phyloP scores from a whole-genome alignment of 352 stramenopile genomes.

The Phytophthora citrophthora region DNA sequence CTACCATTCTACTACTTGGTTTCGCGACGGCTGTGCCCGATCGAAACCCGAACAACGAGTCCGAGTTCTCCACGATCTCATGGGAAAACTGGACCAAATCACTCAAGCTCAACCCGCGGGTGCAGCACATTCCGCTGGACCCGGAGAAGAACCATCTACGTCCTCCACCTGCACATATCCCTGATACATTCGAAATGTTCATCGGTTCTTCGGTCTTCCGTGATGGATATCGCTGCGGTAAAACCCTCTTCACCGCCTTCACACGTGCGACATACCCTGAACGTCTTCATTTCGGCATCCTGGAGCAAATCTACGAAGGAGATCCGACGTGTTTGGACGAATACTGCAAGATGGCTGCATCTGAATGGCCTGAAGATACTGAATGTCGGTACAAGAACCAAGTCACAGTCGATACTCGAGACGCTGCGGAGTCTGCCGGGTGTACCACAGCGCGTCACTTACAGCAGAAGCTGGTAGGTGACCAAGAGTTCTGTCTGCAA shows the following conservation, averaged over 20 bases:
- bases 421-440: slow-evolving; percentile 70
- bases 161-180: slow-evolving; percentile 60
- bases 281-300: slow-evolving; percentile 74
- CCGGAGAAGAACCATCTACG: slow-evolving; percentile 39
- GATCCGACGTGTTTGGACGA: slow-evolving; percentile 73
- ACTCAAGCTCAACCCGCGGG: slow-evolving; percentile 57
- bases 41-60: slow-evolving; percentile 2
- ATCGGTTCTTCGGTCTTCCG: slow-evolving; percentile 81
- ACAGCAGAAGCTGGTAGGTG: slow-evolving; percentile 70
- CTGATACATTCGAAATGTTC: slow-evolving; percentile 58
- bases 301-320: slow-evolving; percentile 79
- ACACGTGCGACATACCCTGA: slow-evolving; percentile 66
- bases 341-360: slow-evolving; percentile 75
- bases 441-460: slow-evolving; percentile 74
- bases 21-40: slow-evolving; percentile 1
- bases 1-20: neutral
- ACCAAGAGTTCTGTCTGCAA: slow-evolving; percentile 84
- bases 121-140: slow-evolving; percentile 72
- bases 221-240: slow-evolving; percentile 77
- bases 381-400: slow-evolving; percentile 68
- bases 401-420: slow-evolving; percentile 66
- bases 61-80: slow-evolving; percentile 20
- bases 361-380: slow-evolving; percentile 60
- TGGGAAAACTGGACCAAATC: slow-evolving; percentile 27
- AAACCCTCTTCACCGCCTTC: slow-evolving; percentile 78